Evolutionary conservation across 2,329 filamentous ascomycete species (phyloP).

Genomic region (Colletotrichum sp.): DNA sequence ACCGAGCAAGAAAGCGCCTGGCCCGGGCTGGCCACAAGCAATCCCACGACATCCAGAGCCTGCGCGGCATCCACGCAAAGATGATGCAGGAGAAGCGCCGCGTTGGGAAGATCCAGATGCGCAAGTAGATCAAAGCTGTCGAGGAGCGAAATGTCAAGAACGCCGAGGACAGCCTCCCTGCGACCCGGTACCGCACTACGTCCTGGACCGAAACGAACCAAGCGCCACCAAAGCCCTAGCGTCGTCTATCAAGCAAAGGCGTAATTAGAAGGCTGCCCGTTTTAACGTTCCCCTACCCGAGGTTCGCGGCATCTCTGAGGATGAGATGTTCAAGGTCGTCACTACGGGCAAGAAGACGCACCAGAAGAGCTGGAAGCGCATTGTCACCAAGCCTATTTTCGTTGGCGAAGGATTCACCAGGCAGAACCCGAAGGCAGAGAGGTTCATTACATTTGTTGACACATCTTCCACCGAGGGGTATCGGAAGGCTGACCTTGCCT

Average conservation of each 20-base stretch:
- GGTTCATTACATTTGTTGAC: background rate
- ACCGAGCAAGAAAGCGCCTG: background rate
- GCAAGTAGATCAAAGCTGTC: fast-evolving
- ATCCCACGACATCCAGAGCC: background rate
- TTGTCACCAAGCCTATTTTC: fast-evolving
- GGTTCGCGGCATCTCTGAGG: background rate
- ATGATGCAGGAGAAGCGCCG: too few species aligned
- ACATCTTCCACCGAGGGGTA: too few species aligned
- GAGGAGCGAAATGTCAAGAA: background rate
- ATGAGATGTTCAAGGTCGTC: background rate
- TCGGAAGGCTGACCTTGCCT: background rate
- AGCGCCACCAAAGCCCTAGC: background rate
- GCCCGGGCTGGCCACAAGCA: background rate
- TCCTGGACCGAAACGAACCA: background rate
- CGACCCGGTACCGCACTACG: background rate
- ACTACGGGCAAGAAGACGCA: background rate
- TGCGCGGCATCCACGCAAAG: background rate
- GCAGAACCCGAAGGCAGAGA: background rate
- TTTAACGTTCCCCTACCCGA: too few species aligned
- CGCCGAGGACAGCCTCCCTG: background rate
- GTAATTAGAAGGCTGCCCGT: background rate
- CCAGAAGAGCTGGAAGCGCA: background rate
- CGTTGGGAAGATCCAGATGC: too few species aligned
- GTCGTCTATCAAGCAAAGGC: background rate
- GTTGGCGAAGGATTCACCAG: background rate